Evolutionary conservation across 2,329 filamentous ascomycete genomes (phyloP), one percentile per base, ranked within the genome.

Genomic region (Ophiosphaerella herpotricha): DNA sequence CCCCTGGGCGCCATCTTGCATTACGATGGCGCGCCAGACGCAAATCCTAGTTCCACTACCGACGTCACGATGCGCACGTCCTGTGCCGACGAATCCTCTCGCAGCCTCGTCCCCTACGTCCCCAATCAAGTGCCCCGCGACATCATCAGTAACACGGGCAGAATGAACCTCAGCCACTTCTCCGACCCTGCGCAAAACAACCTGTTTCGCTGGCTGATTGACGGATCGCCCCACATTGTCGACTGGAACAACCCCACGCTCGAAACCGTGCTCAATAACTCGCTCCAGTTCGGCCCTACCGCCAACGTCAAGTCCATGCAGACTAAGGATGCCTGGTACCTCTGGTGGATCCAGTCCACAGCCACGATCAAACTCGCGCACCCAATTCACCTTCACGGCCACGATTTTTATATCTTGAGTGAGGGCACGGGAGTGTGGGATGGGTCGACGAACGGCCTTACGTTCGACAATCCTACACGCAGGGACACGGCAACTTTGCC

Each of bases 331-430:
- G 58, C 57, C 11, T 79, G 77, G 78, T 77, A 76, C 26, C 75
- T 77, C 52, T 80, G 77, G 77, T 74, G 77, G 51, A 77, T 81
- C 40, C 77, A 80, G 47, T 66, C 67, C 4, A 71, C 66, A 5
- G 53, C 72, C 46, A 18, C 57, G 21, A 46, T 74, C 21, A 54
- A 64, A 2, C 50, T 77, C 2, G 74, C 78, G 5, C 72, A 73
- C 47, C 74, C 73, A 2, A 74, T 75, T 33, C 73, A 75, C 56
- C 64, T 75, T 8, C 73, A 75, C 52, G 73, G 73, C 41, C 69
- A 73, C 48, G 75, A 78, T 55, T 78, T 77, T 55, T 77, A 72
- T 57, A 61, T 77, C 24, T 57, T 78, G 3, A 74, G 70, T 7
- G 49, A 57, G 2, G 76, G 75, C 4, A 13, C 51, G 0, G 66